Evolutionary conservation across 371 early-diverging fungal genomes (phyloP), one percentile per base, ranked within the genome.

Genomic region (Basidiobolus meristosporus): DNA sequence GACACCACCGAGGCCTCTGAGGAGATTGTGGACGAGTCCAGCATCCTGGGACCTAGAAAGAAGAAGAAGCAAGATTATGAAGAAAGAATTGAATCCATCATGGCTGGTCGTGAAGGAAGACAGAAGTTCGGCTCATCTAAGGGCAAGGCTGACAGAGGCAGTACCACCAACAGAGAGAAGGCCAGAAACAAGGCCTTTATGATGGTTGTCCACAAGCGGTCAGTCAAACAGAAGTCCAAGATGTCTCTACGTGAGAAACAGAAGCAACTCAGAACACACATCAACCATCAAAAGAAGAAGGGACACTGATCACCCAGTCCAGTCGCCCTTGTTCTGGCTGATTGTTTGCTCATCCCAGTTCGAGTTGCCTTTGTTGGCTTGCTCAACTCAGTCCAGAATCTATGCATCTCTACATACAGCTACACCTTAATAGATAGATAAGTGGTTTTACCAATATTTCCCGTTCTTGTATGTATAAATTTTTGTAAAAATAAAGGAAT

Each of bases 131-230:
- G 87, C 21, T 84, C 88, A 19, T 82, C 82, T 47, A 62, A 69
- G 46, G 57, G 53, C 15, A 70, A 70, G 40, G 65, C 71, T 47
- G 91, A 90, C 36, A 69, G 73, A 43, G 70, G 73, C 39, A 78
- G 75, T 34, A 65, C 81, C 14, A 85, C 91, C 37, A 92, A 93
- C 63, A 73, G 58, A 54, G 89, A 90, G 48, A 96, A 92, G 73
- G 51, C 77, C 46, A 84, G 82, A 63, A 84, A 79, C 46, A 96
- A 96, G 79, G 73, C 77, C 55, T 86, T 78, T 49, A 73, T 75
- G 68, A 97, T 97, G 98, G 68, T 95, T 40, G 67, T 82, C 29
- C 95, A 96, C 62, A 90, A 91, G 60, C 68, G 70, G 37, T 62
- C 70, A 34, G 80, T 87, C 11, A 53, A 72, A n/a, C 63, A 60